Conservation (phyloP, 306 rosid genomes). For the Ormosia semicastrata region DNA sequence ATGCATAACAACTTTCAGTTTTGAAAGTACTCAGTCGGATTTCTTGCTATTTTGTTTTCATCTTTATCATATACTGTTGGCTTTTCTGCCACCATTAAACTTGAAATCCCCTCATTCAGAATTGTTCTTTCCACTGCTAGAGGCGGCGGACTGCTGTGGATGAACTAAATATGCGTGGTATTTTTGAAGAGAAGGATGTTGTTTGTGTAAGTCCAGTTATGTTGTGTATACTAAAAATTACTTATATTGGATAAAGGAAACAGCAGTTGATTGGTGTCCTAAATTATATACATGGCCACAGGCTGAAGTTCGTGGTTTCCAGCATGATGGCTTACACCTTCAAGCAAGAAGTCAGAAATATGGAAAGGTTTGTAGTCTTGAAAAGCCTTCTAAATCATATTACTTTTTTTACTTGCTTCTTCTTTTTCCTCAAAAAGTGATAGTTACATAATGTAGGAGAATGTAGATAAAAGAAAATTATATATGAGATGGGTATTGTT, state of each 20-base stretch:
- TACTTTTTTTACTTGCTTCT: background rate
- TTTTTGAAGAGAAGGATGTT: constrained; percentile 83
- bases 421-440: background rate
- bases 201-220: constrained; percentile 58
- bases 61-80: background rate
- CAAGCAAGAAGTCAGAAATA: constrained; percentile 97
- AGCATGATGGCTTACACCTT: constrained; percentile 87
- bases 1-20: background rate
- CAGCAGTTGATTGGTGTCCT: background rate
- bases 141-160: constrained; percentile 86
- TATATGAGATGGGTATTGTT: background rate
- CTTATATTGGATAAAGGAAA: background rate
- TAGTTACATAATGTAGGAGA: background rate
- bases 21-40: background rate
- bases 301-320: constrained; percentile 94
- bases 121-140: constrained; percentile 38
- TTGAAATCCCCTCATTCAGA: constrained; percentile 21
- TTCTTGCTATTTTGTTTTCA: background rate
- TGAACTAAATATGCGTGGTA: constrained; percentile 89
- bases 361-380: constrained; percentile 68
- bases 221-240: background rate
- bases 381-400: background rate
- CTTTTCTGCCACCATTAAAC: background rate
- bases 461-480: background rate
- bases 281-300: constrained; percentile 19